phyloP scores from a whole-genome alignment of 2,329 filamentous ascomycete species.

The Fusarium nematophilum region DNA sequence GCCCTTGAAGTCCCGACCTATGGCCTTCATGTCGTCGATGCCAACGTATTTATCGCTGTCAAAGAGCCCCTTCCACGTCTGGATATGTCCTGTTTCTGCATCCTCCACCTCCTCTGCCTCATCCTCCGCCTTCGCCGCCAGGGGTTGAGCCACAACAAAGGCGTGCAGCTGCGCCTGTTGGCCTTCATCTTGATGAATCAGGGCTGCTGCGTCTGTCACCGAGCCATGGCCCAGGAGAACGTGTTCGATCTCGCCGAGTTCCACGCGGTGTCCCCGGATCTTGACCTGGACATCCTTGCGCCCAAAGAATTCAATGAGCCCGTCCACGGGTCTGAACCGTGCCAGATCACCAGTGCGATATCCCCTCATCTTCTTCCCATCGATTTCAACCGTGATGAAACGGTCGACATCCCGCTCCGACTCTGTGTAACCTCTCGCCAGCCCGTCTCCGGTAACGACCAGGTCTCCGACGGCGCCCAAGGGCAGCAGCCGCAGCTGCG shows the following conservation, averaged over 20 bases:
- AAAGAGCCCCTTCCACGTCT: slow-evolving; percentile 18
- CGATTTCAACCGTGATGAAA: slow-evolving; percentile 24
- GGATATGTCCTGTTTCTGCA: too few relatives aligned
- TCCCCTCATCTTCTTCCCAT: slow-evolving; percentile 11
- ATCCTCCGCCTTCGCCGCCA: background rate
- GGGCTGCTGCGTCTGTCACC: background rate
- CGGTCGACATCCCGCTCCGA: slow-evolving; percentile 10
- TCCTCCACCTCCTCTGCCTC: too few relatives aligned
- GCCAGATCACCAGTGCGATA: slow-evolving; percentile 44
- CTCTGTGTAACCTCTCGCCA: slow-evolving; percentile 32
- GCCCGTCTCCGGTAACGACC: slow-evolving; percentile 40
- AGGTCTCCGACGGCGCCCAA: slow-evolving; percentile 44
- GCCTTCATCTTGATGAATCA: background rate
- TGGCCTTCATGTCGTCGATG: slow-evolving; percentile 16
- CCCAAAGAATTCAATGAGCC: slow-evolving; percentile 43
- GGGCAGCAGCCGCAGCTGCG: slow-evolving; percentile 35
- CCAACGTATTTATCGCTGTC: slow-evolving; percentile 22
- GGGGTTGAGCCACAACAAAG: too few relatives aligned
- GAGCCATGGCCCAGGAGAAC: background rate
- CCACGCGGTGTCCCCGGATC: slow-evolving; percentile 44
- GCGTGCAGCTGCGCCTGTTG: too few relatives aligned
- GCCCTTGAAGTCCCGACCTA: slow-evolving; percentile 40
- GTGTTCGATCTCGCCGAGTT: slow-evolving; percentile 35
- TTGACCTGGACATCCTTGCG: slow-evolving; percentile 45
- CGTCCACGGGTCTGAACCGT: slow-evolving; percentile 35